Percentiles rank a stretch among this genome's conserved stretches.
Conservation (phyloP, 371 early-diverging fungal genomes). For the Mucor saturninus region DNA sequence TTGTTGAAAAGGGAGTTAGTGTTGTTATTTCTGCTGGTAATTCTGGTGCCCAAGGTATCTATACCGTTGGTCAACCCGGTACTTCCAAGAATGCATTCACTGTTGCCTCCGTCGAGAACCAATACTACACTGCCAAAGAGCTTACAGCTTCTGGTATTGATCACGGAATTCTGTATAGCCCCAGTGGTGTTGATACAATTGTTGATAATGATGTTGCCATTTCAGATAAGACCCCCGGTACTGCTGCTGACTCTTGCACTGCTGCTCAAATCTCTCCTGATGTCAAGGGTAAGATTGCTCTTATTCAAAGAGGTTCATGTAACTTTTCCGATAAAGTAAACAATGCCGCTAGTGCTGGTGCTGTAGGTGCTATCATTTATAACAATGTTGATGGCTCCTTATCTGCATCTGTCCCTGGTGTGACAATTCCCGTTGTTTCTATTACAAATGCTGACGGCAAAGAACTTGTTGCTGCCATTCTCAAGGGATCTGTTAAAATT, state of each 20-base stretch:
- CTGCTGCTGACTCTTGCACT: conserved; percentile 28
- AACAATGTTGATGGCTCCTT: conserved; percentile 37
- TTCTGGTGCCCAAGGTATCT: conserved; percentile 57
- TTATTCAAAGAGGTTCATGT: conserved; percentile 61
- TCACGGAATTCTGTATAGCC: conserved; percentile 14
- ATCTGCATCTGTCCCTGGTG: conserved; percentile 19
- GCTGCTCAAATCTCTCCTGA: conserved; percentile 19
- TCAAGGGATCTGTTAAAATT: conserved; percentile 18
- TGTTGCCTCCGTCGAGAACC: conserved; percentile 67
- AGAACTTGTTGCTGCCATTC: conserved; percentile 22
- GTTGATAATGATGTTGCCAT: conserved; percentile 13
- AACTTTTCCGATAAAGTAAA: conserved; percentile 56
- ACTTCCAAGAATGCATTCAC: conserved; percentile 54
- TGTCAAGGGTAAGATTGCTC: conserved; percentile 50
- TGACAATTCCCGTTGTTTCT: conserved; percentile 39
- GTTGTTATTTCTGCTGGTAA: conserved; percentile 68
- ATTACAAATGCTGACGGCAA: conserved; percentile 37
- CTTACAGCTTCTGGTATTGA: conserved; percentile 27
- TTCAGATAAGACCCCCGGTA: conserved; percentile 21
- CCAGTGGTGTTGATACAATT: conserved; percentile 8
- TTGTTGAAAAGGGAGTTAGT: conserved; percentile 32
- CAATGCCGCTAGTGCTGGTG: conserved; percentile 50
- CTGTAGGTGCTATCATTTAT: conserved; percentile 57
- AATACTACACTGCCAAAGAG: conserved; percentile 15
- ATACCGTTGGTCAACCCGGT: conserved; percentile 53